Percentiles rank a stretch among this genome's conserved stretches.
Conservation (phyloP, 148 eudicot genomes). For the Vaccinium corymbosum region DNA sequence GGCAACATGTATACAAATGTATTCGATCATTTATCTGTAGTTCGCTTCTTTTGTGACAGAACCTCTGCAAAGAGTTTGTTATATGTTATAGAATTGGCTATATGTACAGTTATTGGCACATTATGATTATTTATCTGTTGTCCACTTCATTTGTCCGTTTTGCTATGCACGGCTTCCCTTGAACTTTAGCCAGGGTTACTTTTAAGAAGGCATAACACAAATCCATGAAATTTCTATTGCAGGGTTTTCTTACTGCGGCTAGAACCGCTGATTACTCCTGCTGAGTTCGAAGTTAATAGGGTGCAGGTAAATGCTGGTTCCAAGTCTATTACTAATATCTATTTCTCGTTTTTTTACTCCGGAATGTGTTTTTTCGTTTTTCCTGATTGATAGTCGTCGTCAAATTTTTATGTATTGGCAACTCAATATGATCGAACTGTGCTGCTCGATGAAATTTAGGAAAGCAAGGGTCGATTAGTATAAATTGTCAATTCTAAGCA, state of each 20-base stretch:
- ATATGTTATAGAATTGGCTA: neutral
- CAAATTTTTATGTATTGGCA: constrained; percentile 17
- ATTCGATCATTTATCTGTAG: neutral
- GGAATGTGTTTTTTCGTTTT: neutral
- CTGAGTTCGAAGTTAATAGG: constrained; percentile 42
- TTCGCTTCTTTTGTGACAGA: neutral
- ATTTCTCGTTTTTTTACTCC: constrained; percentile 9
- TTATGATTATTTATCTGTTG: neutral
- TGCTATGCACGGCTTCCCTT: neutral
- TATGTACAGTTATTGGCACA: neutral
- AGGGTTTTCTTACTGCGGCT: constrained; percentile 73
- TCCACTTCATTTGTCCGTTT: neutral
- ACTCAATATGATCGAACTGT: constrained; percentile 22
- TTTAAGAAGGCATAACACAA: neutral
- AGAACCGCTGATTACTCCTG: constrained; percentile 46
- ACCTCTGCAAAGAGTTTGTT: neutral
- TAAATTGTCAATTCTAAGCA: constrained; percentile 11
- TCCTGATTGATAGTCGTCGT: constrained; percentile 17
- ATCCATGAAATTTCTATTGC: constrained; percentile 28
- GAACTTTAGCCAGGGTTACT: neutral
- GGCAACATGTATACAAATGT: neutral
- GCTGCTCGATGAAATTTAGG: constrained; percentile 16
- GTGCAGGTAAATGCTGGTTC: constrained; percentile 41
- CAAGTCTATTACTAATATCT: constrained; percentile 4
- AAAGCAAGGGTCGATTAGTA: constrained; percentile 14